Conservation (phyloP, 805 yeast species). For the Candida oleophila region DNA sequence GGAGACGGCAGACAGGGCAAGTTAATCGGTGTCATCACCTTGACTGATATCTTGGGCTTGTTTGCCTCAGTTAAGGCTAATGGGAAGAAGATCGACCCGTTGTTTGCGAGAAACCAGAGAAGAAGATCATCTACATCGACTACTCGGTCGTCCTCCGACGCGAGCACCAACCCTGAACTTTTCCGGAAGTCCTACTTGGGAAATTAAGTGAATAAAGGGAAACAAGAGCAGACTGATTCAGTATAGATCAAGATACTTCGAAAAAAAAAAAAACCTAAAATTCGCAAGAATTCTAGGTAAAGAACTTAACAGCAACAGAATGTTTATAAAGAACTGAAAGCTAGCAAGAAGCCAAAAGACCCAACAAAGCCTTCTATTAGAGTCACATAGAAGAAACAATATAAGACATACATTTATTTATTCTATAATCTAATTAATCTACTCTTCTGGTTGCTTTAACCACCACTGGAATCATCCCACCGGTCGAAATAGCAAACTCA, state of each 20-base stretch:
- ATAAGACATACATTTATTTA: background rate
- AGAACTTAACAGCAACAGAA: too few relatives aligned
- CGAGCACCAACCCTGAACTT: constrained; percentile 3
- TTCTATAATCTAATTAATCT: background rate
- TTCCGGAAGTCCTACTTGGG: constrained; percentile 5
- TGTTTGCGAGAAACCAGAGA: constrained; percentile 83
- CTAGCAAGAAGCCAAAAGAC: too few relatives aligned
- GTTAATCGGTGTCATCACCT: constrained; percentile 84
- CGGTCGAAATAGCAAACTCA: constrained; percentile 49
- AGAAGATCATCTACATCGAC: constrained; percentile 54
- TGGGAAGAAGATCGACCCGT: constrained; percentile 80
- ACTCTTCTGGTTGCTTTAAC: constrained; percentile 37
- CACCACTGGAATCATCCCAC: constrained; percentile 57
- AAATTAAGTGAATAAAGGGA: background rate
- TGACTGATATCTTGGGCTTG: constrained; percentile 84
- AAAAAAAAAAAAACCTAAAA: background rate
- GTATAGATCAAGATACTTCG: too few relatives aligned
- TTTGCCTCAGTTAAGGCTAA: constrained; percentile 61
- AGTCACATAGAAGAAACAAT: background rate
- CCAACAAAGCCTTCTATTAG: background rate
- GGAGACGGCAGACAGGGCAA: constrained; percentile 65
- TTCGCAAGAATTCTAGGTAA: background rate
- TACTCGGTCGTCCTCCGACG: constrained; percentile 14
- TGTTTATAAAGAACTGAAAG: too few relatives aligned
- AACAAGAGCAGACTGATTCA: background rate